Evolutionary conservation across 768 basidiomycete genomes (phyloP), one percentile per base, ranked within the genome.

Genomic region (Neoboletus brunneissimus): DNA sequence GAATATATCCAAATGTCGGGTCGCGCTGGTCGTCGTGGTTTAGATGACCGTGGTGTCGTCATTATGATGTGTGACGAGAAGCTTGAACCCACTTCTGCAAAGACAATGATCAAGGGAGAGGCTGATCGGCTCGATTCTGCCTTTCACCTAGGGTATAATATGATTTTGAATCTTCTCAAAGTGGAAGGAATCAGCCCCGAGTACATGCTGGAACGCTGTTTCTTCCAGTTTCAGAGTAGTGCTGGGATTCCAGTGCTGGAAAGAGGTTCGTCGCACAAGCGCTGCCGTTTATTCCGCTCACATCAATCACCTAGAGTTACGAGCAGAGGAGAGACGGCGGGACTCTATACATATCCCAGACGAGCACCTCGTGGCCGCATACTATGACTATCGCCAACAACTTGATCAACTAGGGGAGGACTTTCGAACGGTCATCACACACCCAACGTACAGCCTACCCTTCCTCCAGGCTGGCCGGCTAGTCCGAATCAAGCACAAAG

Each of bases 1-100:
- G 97, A 99, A 80, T 99, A 99, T 72, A 97, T 98, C 65, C 97
- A 99, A 68, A 99, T 99, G 97, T 95, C 94, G 0, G 97, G 97
- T 54, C 91, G 97, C 54, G 97, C 97, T 2, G 97, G 97, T 60
- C 88, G 97, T 65, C 86, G 97, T 74, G 97, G 97, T 42, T 76
- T 98, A 56, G 97, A 99, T 71, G 96, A 98, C 58, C 86, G 97
- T n/a, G 97, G 97, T 52, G 93, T 98, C 48, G 97, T 99, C 50
- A 98, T 99, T 64, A 91, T 99, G 93, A 98, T 99, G 97, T 91
- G 90, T 70, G 97, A 98, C 72, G 94, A 98, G 76, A 98, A 96
- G 73, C 79, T 99, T 44, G 97, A 98, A 65, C 95, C 97, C 0
- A 70, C 82, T 2, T 85, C 89, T 0, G 95, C 97, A 37, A 98